Evolutionary conservation across 2,329 filamentous ascomycete genomes (phyloP), one percentile per base, ranked within the genome.

Genomic region (Westerdykella sp.): DNA sequence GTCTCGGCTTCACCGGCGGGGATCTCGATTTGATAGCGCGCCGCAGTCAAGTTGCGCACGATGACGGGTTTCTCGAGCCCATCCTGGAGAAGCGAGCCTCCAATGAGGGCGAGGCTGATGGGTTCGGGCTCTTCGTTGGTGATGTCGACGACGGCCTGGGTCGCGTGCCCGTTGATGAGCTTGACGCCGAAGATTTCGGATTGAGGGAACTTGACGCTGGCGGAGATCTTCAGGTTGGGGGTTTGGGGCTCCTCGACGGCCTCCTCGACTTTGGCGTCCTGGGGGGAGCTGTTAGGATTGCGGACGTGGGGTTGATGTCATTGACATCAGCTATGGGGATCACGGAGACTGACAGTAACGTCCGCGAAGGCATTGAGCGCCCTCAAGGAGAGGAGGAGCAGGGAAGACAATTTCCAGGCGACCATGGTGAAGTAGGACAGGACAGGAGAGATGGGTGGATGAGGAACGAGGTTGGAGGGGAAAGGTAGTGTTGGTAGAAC

Each of bases 141-240:
- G 66, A 98, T 76, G 60, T 88, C 82, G 57, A 98, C 73, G 42
- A 94, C 71, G 30, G 89, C 85, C 68, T 86, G 81, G 51, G 89
- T 95, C 34, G 88, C 81, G 53, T 84, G 83, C 62, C 89, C 88
- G 67, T 98, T 98, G 75, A 97, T 80, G 56, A 97, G 82, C 79
- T 95, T 95, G 57, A 97, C 82, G 59, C 91, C 93, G 57, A 96
- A 93, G 69, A 95, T 83, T 73, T 94, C 87, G 45, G 78, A 73
- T 51, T 79, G 69, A 23, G 80, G 80, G 69, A 84, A 84, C 28
- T 74, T 73, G 45, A 79, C 73, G 40, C 73, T 70, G 50, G 80
- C 72, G 42, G 70, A 69, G 53, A 83, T 75, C 45, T 73, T 73
- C 47, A 80, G 65, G 48, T 70, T 76, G 53, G 73, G 83, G 67